Evolutionary conservation across 1,139 yeast species (phyloP).

Genomic region (Blastobotrys aristatus): DNA sequence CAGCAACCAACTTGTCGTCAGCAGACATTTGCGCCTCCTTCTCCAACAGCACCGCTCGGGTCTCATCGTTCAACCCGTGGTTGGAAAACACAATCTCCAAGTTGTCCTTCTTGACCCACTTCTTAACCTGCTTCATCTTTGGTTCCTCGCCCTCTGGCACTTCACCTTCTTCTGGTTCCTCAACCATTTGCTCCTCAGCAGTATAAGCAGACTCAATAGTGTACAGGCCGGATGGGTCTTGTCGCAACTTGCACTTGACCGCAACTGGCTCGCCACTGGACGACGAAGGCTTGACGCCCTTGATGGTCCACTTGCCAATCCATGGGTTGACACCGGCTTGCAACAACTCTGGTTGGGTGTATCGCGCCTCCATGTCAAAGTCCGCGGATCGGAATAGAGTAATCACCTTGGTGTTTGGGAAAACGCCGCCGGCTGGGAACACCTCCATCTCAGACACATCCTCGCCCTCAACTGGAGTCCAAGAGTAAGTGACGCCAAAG

Average conservation of each 20-base stretch:
- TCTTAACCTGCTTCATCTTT: conserved; percentile 85
- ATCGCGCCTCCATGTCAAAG: conserved; percentile 80
- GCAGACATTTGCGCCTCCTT: conserved; percentile 77
- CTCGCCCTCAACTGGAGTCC: conserved; percentile 90
- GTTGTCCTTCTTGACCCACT: conserved; percentile 87
- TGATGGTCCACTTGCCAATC: conserved; percentile 80
- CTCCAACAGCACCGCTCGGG: conserved; percentile 63
- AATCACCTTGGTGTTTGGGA: conserved; percentile 94
- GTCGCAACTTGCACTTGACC: conserved; percentile 90
- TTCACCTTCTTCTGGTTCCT: conserved; percentile 51
- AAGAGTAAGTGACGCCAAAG: conserved; percentile 86
- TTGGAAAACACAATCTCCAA: conserved; percentile 57
- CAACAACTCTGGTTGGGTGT: conserved; percentile 68
- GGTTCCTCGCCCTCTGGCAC: conserved; percentile 70
- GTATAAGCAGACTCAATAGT: conserved; percentile 92
- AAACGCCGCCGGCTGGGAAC: conserved; percentile 87
- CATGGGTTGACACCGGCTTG: conserved; percentile 61
- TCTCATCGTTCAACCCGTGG: conserved; percentile 57
- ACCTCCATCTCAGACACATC: conserved; percentile 92
- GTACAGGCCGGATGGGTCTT: conserved; percentile 95
- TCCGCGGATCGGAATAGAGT: conserved; percentile 90
- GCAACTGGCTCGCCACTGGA: conserved; percentile 77
- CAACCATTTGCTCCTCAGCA: conserved; percentile 83
- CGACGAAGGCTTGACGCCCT: conserved; percentile 73
- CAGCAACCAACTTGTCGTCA: conserved; percentile 94